Percentiles rank a stretch among this genome's conserved stretches.
Conservation (phyloP, 768 basidiomycete genomes). For the Psilocybe sp. region DNA sequence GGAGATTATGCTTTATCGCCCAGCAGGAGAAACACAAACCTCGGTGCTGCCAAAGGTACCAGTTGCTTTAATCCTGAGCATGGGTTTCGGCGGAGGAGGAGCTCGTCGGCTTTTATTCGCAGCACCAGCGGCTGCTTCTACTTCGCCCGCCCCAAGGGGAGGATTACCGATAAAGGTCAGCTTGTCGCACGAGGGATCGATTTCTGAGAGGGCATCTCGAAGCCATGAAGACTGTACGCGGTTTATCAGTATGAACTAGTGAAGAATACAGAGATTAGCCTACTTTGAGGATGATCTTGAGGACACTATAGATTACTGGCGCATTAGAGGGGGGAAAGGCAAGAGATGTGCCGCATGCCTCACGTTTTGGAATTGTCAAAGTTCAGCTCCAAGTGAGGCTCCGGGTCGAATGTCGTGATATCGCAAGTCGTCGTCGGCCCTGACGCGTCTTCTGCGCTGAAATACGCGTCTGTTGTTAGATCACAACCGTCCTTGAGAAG, state of each 20-base stretch:
- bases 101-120: conserved; percentile 15
- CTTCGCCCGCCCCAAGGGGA: conserved; percentile 26
- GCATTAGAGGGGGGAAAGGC: neutral
- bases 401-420: conserved; percentile 81
- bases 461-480: no score
- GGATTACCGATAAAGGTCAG: conserved; percentile 83
- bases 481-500: neutral
- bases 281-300: conserved; percentile 87
- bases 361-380: conserved; percentile 67
- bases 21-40: conserved; percentile 33
- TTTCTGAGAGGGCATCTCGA: conserved; percentile 85
- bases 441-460: conserved; percentile 70
- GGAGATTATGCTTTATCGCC: neutral
- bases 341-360: conserved; percentile 24
- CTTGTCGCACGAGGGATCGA: conserved; percentile 85
- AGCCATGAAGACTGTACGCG: conserved; percentile 78
- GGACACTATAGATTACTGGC: conserved; percentile 40
- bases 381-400: conserved; percentile 74
- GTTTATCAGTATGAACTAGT: neutral
- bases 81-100: conserved; percentile 39
- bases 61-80: conserved; percentile 76
- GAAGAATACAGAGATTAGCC: conserved; percentile 5
- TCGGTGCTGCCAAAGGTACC: conserved; percentile 87
- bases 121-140: conserved; percentile 18
- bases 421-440: conserved; percentile 89